Evolutionary conservation across 176 grass and related monocot species (phyloP), one percentile per base, ranked within the genome.

Genomic region (Olyra latifolia): DNA sequence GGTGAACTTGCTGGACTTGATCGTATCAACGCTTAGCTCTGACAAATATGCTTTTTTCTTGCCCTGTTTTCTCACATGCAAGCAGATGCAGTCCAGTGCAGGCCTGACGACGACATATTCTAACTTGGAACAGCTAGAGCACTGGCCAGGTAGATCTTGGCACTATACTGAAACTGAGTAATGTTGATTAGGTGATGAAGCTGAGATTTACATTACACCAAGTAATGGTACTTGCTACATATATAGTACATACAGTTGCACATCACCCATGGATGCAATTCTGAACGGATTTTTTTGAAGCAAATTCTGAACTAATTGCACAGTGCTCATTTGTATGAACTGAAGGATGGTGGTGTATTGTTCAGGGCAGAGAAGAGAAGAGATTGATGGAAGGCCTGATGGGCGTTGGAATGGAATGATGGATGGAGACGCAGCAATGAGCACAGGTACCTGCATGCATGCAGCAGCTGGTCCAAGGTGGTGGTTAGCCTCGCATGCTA

Each of bases 1-100:
- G 85, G 60, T 79, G 60, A 70, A 62, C 44, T n/a, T 28, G 64
- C 50, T 27, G 27, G 25, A 84, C 49, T 38, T 22, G 75, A 43
- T 23, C 17, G 42, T 19, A 62, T 45, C 32, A 30, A 43, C 9
- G n/a, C n/a, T n/a, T n/a, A n/a, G 2, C 17, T 15, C 1, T 74
- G 69, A 64, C 59, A 83, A 45, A 54, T 10, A 52, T 63, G 29
- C n/a, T 44, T 5, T 50, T 54, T 83, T 23, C 23, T 56, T 70
- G 39, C 19, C 64, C 42, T 43, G 19, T 40, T 57, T 56, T 2
- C 30, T 73, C 15, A 27, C 22, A 20, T 63, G 41, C 25, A 63
- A 19, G 61, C 30, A 20, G 54, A 56, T 23, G 54, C 54, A 57
- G 54, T 56, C 1, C 54, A 24, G 54, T 56, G 8, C 54, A 24